Evolutionary conservation across 2,329 filamentous ascomycete genomes (phyloP).

Genomic region (Fusarium graminum): DNA sequence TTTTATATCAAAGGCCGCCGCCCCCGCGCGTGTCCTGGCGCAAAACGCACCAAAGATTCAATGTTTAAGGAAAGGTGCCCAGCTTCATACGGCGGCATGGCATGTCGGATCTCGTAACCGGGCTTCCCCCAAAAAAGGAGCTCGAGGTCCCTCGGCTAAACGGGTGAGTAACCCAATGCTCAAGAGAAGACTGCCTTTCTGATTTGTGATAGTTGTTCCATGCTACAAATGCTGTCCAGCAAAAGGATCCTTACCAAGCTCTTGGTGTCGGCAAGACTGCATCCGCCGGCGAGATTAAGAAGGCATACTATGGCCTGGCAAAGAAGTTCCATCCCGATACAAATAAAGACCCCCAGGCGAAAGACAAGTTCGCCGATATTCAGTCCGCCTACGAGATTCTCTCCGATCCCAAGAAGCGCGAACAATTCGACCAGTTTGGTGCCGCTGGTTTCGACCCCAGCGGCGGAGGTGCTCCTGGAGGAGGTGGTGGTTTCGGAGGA

Average conservation of each 20-base stretch:
- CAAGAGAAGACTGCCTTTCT: conserved; percentile 30
- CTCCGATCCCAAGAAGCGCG: conserved; percentile 91
- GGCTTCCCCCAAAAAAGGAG: conserved; percentile 35
- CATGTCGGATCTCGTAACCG: conserved; percentile 38
- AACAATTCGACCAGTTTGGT: conserved; percentile 92
- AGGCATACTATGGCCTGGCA: conserved; percentile 95
- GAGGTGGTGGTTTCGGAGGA: conserved; percentile 72
- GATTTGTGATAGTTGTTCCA: conserved; percentile 66
- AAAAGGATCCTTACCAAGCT: conserved; percentile 86
- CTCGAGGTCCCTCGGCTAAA: conserved; percentile 38
- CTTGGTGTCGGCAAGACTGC: conserved; percentile 87
- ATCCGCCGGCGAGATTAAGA: conserved; percentile 92
- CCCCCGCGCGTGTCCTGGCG: conserved; percentile 61
- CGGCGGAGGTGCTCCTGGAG: conserved; percentile 68
- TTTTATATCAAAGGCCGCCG: conserved; percentile 61
- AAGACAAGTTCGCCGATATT: conserved; percentile 93
- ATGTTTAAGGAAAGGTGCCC: conserved; percentile 56
- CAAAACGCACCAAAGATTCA: conserved; percentile 59
- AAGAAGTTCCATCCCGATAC: conserved; percentile 99
- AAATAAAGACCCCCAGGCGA: conserved; percentile 93
- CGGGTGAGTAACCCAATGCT: conserved; percentile 48
- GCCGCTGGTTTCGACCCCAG: conserved; percentile 87
- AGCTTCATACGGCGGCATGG: conserved; percentile 52
- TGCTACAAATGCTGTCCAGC: conserved; percentile 66
- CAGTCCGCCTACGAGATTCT: conserved; percentile 95